Evolutionary conservation across 208 protist species (phyloP).

Genomic region (Trichomonas gallinae): DNA sequence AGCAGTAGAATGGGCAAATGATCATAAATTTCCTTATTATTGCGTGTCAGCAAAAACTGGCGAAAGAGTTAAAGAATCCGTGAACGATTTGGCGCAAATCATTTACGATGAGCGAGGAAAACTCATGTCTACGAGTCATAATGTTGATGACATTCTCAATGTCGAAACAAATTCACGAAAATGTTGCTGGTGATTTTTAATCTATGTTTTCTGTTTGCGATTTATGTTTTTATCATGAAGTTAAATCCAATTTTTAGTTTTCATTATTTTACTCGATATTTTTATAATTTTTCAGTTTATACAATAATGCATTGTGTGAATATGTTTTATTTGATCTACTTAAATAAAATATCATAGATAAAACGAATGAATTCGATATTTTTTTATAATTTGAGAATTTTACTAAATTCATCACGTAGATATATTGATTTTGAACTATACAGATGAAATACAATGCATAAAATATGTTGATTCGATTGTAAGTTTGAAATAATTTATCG

Average conservation of each 20-base stretch:
- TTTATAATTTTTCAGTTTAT: no score
- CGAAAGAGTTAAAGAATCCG: neutral
- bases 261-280: no score
- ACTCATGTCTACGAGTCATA: neutral
- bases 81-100: neutral
- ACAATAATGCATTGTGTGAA: no score
- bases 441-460: no score
- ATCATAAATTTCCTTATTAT: neutral
- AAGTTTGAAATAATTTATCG: no score
- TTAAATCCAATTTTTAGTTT: neutral
- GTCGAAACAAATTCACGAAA: neutral
- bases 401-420: no score
- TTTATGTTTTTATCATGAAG: neutral
- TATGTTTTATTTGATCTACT: no score
- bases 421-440: no score
- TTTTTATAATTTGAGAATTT: no score
- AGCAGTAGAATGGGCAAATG: neutral
- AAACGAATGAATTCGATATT: no score
- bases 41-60: neutral
- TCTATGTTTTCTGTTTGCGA: neutral
- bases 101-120: neutral
- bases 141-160: neutral
- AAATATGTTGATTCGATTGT: no score
- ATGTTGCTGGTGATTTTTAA: neutral
- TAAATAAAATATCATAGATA: no score